Conservation (phyloP, 257 asterid species). For the Coffea canephora region DNA sequence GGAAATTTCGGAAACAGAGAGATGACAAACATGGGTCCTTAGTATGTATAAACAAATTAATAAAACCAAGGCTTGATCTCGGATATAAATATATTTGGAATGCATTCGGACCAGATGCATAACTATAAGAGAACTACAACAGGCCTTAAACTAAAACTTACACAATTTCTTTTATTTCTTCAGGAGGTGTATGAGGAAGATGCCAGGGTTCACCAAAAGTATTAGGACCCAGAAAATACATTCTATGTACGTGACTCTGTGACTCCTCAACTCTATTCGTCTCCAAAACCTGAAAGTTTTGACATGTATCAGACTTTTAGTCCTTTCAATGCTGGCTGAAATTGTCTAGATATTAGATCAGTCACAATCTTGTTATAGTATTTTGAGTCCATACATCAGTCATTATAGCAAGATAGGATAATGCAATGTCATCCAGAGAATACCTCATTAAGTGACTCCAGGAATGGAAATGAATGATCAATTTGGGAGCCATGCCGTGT, state of each 20-base stretch:
- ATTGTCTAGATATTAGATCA: background rate
- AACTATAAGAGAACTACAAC: constrained; percentile 10
- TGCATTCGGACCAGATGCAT: background rate
- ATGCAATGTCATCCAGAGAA: constrained; percentile 15
- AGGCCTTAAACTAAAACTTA: constrained; percentile 38
- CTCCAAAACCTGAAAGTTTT: constrained; percentile 77
- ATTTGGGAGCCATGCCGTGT: constrained; percentile 93
- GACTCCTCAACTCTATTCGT: constrained; percentile 98
- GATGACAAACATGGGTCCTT: background rate
- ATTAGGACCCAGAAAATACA: constrained; percentile 90
- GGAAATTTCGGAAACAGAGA: background rate
- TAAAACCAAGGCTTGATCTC: background rate
- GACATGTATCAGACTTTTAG: constrained; percentile 22
- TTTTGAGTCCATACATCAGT: too few species aligned
- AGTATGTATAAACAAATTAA: background rate
- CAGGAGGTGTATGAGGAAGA: constrained; percentile 96
- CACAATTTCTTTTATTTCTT: constrained; percentile 90
- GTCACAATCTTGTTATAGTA: background rate
- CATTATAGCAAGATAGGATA: background rate
- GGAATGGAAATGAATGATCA: constrained; percentile 95
- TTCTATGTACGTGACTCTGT: constrained; percentile 95
- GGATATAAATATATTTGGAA: background rate
- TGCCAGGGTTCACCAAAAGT: constrained; percentile 97
- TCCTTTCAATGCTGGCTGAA: constrained; percentile 2
- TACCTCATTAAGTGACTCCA: constrained; percentile 98